Conservation (phyloP, 2,329 filamentous ascomycete species). For the Metarhizium brunneum region DNA sequence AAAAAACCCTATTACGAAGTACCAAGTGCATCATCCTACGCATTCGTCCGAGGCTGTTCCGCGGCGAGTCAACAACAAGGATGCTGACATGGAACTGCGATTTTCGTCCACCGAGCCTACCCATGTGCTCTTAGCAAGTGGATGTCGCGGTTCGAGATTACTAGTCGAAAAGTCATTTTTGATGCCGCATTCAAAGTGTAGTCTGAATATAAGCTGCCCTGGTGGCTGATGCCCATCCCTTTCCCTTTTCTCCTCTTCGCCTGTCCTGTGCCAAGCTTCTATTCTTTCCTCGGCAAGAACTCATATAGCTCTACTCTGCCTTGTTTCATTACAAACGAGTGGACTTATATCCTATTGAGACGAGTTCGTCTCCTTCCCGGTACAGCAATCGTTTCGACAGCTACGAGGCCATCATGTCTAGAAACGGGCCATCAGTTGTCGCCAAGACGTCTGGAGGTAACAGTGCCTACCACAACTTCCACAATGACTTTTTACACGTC, state of each 20-base stretch:
- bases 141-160: neutral
- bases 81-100: neutral
- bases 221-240: neutral
- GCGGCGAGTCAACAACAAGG: neutral
- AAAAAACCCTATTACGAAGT: neutral
- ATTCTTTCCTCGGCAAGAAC: neutral
- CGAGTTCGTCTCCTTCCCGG: neutral
- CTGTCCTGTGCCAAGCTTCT: neutral
- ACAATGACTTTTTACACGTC: slow-evolving; percentile 59
- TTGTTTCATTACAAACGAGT: neutral
- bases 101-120: neutral
- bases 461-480: slow-evolving; percentile 65
- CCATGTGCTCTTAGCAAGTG: neutral
- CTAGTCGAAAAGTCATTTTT: neutral
- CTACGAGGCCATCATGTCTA: slow-evolving; percentile 5
- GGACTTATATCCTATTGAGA: neutral
- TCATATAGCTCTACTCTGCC: neutral
- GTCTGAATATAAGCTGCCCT: neutral
- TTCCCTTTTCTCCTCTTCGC: neutral
- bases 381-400: neutral
- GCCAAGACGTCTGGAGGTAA: slow-evolving; percentile 54
- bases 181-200: neutral
- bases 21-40: neutral
- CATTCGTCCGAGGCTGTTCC: neutral
- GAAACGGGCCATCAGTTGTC: slow-evolving; percentile 8